Conservation (phyloP, 148 eudicot genomes). For the Cornus suecica region DNA sequence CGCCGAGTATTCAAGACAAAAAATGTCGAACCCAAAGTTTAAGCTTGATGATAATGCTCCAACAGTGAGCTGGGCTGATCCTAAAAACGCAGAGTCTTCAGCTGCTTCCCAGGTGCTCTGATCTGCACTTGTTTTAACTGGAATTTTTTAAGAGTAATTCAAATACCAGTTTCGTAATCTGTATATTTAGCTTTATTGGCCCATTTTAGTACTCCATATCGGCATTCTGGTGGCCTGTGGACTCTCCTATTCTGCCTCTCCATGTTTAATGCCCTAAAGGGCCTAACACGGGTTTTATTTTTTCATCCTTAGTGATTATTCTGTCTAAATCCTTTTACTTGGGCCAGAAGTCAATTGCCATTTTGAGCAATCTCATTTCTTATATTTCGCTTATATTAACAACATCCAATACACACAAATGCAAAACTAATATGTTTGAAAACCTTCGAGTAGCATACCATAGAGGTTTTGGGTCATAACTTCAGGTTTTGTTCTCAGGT, state of each 20-base stretch:
- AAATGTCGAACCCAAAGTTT: slow-evolving; percentile 75
- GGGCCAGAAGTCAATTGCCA: neutral
- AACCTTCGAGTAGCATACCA: neutral
- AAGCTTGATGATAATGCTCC: slow-evolving; percentile 89
- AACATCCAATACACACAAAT: neutral
- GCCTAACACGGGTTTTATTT: neutral
- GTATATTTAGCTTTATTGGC: neutral
- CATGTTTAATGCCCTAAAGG: neutral
- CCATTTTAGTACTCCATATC: neutral
- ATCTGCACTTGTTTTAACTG: neutral
- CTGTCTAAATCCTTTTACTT: neutral
- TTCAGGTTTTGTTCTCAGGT: slow-evolving; percentile 44
- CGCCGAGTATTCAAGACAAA: slow-evolving; percentile 86
- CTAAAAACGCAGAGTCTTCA: slow-evolving; percentile 72
- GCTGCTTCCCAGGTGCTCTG: slow-evolving; percentile 63
- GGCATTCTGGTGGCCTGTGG: neutral
- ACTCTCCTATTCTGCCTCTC: neutral
- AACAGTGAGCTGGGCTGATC: slow-evolving; percentile 97
- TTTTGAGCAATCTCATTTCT: neutral
- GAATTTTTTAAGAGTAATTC: neutral
- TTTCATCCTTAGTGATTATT: neutral
- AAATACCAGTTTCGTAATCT: neutral
- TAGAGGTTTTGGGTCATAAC: neutral
- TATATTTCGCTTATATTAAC: neutral
- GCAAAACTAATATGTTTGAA: neutral